Base-by-base conservation (phyloP, 306 rosid genomes). In the Albizia julibrissin region DNA sequence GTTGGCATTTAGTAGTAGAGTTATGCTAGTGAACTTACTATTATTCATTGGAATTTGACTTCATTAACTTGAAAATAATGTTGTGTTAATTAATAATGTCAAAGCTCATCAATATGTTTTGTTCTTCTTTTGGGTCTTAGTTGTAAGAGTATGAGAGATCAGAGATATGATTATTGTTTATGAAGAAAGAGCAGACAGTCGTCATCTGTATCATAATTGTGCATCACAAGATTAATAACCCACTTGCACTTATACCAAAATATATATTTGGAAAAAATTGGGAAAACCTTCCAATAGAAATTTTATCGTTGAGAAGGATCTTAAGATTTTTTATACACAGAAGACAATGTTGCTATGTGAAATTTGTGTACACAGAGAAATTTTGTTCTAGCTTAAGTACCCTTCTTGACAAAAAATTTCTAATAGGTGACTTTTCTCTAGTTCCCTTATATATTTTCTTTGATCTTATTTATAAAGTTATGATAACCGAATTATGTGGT, bases 141-240 rank as follows among this genome's bases (percentile, higher is more conserved):
- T 50, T 33, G 21, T 11, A 3, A 56, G 33, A 11, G 34, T 24
- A 33, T 56, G 73, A 43, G 22, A 61, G 67, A 76, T 77, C 56
- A 76, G 19, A 58, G 49, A 69, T 24, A 83, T 62, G 61, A 77
- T 69, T 14, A 61, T 33, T 26, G 78, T 24, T 13, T 72, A 39
- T 78, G 64, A 71, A 29, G 74, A 66, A 65, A 50, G 76, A 46
- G 72, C 14, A 44, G 66, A 46, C 22, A 40, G 49, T 40, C 59
- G 6, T 26, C 69, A 33, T 24, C 18, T n/a, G 9, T 39, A 58
- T 22, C 5, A 71, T 71, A 10, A 31, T 72, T 72, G 58, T 71
- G 16, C 31, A 16, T 46, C 19, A 46, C 76, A 68, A 34, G 72
- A 47, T 26, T 26, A 22, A 19, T 26, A 22, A 19, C 42, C 62